phyloP scores from a whole-genome alignment of 1,139 yeast genomes.

The Magnusiomyces fungicola region DNA sequence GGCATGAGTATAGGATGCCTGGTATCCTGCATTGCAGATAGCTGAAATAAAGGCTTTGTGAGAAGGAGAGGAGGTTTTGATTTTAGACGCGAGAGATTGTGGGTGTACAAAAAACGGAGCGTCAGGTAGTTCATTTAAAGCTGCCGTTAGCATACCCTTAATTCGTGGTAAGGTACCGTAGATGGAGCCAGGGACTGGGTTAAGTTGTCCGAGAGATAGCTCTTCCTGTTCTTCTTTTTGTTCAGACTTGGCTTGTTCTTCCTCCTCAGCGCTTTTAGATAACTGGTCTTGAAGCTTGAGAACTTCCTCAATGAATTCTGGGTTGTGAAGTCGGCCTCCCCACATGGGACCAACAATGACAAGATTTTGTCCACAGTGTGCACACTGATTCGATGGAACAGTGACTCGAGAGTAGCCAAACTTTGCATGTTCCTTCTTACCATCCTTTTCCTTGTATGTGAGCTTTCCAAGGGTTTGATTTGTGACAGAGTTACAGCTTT shows the following conservation, averaged over 20 bases:
- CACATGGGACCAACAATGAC: slow-evolving; percentile 97
- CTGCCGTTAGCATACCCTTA: slow-evolving; percentile 86
- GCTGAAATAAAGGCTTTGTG: slow-evolving; percentile 67
- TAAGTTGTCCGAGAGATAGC: slow-evolving; percentile 24
- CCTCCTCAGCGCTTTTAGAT: slow-evolving; percentile 21
- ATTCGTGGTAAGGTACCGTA: slow-evolving; percentile 80
- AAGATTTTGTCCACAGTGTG: slow-evolving; percentile 58
- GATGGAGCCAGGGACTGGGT: slow-evolving; percentile 33
- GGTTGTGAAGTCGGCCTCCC: slow-evolving; percentile 70
- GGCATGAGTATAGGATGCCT: slow-evolving; percentile 83
- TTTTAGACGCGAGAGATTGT: slow-evolving; percentile 56
- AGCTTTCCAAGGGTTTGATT: slow-evolving; percentile 63
- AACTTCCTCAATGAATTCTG: slow-evolving; percentile 55
- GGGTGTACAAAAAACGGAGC: slow-evolving; percentile 62
- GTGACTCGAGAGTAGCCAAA: slow-evolving; percentile 51
- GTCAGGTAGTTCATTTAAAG: slow-evolving; percentile 54
- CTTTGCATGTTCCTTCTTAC: slow-evolving; percentile 35
- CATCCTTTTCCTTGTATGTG: slow-evolving; percentile 22
- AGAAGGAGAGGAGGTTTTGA: slow-evolving; percentile 81
- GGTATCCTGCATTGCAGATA: slow-evolving; percentile 74
- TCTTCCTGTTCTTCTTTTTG: not conserved
- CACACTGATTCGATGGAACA: slow-evolving; percentile 48
- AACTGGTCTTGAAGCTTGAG: slow-evolving; percentile 41
- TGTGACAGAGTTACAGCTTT: slow-evolving; percentile 72
- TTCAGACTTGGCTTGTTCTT: not conserved